Evolutionary conservation across 768 basidiomycete genomes (phyloP), one percentile per base, ranked within the genome.

Genomic region (Exidia glandulosa): DNA sequence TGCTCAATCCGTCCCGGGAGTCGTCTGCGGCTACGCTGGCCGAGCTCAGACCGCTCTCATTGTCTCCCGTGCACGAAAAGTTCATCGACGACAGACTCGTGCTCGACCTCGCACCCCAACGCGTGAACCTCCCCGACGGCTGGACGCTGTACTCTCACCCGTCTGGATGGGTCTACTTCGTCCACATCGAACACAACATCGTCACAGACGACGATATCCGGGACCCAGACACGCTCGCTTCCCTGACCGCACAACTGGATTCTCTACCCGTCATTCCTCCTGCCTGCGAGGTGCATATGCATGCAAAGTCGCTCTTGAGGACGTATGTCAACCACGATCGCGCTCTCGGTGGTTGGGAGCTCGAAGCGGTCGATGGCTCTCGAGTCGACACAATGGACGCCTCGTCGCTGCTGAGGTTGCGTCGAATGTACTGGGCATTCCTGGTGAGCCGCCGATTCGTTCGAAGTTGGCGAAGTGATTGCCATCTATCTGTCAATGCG

Each of bases 121-220:
- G 25, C 14, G 50, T 27, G 7, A 12, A 54, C 12, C 29, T 50
- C 25, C 50, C 69, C 1, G 57, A 66, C 6, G 71, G 66, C 10
- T 81, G 79, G 79, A 68, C 63, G 5, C 64, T 74, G 13, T 75
- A 76, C 59, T 71, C 75, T 25, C 79, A 81, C 52, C 70, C 69
- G 25, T 67, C 79, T 72, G 80, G 81, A 29, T 81, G 76, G 73
- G 65, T 81, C 13, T 82, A 83, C 65, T 82, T 80, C 66, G 68
- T 70, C 61, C 77, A 79, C 62, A 63, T 70, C 4, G 59, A 63
- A 9, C 63, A 72, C n/a, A 73, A 72, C 57, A 66, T 78, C 19
- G 73, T 80, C 30, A 76, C 77, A 30, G 79, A 80, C 63, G 78
- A 80, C 57, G 80, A 83, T 62, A 71, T 82, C 31, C 75, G 80